Evolutionary conservation across 495 filamentous ascomycete species (phyloP).

Genomic region (Bacidia rubella): DNA sequence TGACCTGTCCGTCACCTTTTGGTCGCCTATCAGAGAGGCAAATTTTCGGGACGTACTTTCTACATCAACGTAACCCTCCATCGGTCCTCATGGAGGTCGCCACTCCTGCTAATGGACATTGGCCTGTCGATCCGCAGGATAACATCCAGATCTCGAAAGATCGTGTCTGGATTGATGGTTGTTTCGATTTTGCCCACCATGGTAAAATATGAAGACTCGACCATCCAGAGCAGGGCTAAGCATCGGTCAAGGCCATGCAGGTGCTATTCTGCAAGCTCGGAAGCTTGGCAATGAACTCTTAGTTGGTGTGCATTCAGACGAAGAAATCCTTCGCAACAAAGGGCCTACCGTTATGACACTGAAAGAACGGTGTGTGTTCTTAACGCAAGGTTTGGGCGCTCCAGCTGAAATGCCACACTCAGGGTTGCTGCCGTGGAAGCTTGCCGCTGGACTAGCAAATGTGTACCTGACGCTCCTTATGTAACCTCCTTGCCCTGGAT

Average conservation of each 20-base stretch:
- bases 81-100: neutral
- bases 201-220: slow-evolving; percentile 34
- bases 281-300: slow-evolving; percentile 72
- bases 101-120: slow-evolving; percentile 34
- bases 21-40: no score
- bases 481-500: slow-evolving; percentile 91
- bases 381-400: slow-evolving; percentile 20
- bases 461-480: slow-evolving; percentile 79
- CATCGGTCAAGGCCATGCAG: slow-evolving; percentile 61
- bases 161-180: slow-evolving; percentile 94
- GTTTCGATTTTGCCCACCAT: slow-evolving; percentile 98
- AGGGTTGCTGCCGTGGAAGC: slow-evolving; percentile 76
- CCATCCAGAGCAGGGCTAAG: slow-evolving; percentile 7
- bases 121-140: slow-evolving; percentile 55
- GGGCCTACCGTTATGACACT: slow-evolving; percentile 95
- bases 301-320: slow-evolving; percentile 88
- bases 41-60: no score
- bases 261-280: slow-evolving; percentile 89
- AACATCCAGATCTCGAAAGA: slow-evolving; percentile 48
- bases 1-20: no score
- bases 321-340: slow-evolving; percentile 90
- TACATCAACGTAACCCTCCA: no score
- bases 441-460: slow-evolving; percentile 81
- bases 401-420: slow-evolving; percentile 10
- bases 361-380: slow-evolving; percentile 54